Evolutionary conservation across 1,284 basidiomycete species (phyloP).

Genomic region (Apiotrichum veenhuisii): DNA sequence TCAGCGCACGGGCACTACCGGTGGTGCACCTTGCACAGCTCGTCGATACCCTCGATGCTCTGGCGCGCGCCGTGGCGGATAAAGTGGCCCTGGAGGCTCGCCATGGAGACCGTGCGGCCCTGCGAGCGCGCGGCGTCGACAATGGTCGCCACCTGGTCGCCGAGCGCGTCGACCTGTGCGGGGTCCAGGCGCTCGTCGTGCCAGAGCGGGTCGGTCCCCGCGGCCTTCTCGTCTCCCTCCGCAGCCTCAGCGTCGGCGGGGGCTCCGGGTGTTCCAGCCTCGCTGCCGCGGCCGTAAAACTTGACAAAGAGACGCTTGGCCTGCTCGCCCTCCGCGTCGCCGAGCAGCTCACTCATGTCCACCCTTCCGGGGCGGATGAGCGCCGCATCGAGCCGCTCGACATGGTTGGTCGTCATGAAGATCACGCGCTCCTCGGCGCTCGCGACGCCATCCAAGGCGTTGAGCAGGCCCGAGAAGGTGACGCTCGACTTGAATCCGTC

Average conservation of each 20-base stretch:
- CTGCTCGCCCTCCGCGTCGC: conserved; percentile 81
- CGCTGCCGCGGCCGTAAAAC: conserved; percentile 70
- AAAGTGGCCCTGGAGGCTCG: conserved; percentile 85
- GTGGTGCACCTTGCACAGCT: conserved; percentile 33
- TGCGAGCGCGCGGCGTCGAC: conserved; percentile 53
- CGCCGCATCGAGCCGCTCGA: conserved; percentile 63
- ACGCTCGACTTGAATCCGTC: conserved; percentile 94
- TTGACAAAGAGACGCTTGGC: conserved; percentile 72
- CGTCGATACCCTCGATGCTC: conserved; percentile 59
- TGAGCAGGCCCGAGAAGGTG: conserved; percentile 96
- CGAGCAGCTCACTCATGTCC: conserved; percentile 78
- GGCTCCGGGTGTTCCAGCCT: not conserved
- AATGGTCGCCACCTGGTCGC: conserved; percentile 57
- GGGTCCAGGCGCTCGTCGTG: conserved; percentile 5
- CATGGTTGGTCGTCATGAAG: conserved; percentile 99
- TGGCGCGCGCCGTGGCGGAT: conserved; percentile 68
- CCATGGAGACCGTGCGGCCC: conserved; percentile 79
- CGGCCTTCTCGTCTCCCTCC: conserved; percentile 10
- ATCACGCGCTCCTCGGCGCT: conserved; percentile 96
- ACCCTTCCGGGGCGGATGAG: conserved; percentile 93
- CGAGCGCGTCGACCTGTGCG: conserved; percentile 57
- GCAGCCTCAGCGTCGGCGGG: not conserved
- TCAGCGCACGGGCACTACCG: not conserved
- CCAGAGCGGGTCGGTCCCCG: conserved; percentile 13
- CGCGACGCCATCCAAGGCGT: conserved; percentile 95